Base-by-base conservation (phyloP, 169 alveolate species). In the Condylostoma magnum region DNA sequence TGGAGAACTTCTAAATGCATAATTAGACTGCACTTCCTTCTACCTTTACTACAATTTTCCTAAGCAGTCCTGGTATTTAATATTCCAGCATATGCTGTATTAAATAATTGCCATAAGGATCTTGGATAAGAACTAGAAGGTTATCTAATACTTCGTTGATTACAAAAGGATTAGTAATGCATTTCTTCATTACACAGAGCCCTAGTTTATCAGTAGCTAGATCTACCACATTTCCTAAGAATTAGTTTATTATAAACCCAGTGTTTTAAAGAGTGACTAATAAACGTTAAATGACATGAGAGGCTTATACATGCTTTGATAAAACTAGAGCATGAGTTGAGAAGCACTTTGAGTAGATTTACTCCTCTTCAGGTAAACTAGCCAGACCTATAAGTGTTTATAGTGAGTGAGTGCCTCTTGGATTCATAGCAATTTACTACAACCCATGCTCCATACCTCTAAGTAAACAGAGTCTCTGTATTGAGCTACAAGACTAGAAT, bases 51-150 rank as follows among this genome's bases (percentile, higher is more conserved):
- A 22, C 15, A 12, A 66, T 12, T 15, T 20, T 12, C 22, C 12
- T 10, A 28, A 18, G 30, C 8, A 12, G 6, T 43, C 25, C 75
- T 25, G 37, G 27, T 66, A 53, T 68, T 91, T 88, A 82, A 31
- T 56, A 72, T 52, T 86, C 87, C 57, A 86, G 27, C 0, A 82
- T 68, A 55, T 53, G 66, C 44, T 88, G 91, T 28, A 86, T 74
- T 5, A 90, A 93, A 51, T 86, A 89, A 60, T 89, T 89, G 5
- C 95, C 95, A 58, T 79, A 89, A 20, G 95, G 95, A 63, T 78
- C 74, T 77, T 89, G 90, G 4, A 83, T 80, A 18, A 89, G 43
- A 20, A 80, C 84, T 71, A 83, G 55, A 15, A 80, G 74, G 50
- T 87, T 67, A 25, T 55, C 75, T 1, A 50, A n/a, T 0, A 81